Conservation (phyloP, 805 yeast genomes). For the Candida easanensis region DNA sequence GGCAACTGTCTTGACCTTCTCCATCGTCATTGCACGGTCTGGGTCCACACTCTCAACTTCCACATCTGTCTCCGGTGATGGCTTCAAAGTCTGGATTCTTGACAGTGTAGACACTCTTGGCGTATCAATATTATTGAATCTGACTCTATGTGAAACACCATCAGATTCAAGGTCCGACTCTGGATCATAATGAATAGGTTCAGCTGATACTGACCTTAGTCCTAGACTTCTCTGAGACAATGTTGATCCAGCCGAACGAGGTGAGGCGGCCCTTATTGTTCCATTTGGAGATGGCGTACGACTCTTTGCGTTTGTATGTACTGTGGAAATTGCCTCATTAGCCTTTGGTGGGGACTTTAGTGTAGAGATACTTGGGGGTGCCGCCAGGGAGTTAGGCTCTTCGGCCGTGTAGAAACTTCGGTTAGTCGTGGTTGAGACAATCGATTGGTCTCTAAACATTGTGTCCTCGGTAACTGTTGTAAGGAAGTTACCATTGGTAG, state of each 20-base stretch:
- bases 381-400: not conserved
- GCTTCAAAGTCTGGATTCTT: slow-evolving; percentile 7
- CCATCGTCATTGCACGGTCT: slow-evolving; percentile 18
- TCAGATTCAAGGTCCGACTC: not conserved
- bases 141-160: not conserved
- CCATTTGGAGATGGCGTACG: not conserved
- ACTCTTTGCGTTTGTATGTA: not conserved
- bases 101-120: not conserved
- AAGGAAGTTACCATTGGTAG: not conserved
- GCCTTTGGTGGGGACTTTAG: not conserved
- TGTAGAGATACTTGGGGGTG: not conserved
- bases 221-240: not conserved
- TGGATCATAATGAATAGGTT: not conserved
- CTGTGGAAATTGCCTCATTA: not conserved
- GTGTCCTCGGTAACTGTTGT: not conserved
- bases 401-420: slow-evolving; percentile 10
- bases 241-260: not conserved
- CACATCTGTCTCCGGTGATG: slow-evolving; percentile 7
- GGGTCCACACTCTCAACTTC: slow-evolving; percentile 14
- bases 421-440: slow-evolving; percentile 1
- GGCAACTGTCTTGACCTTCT: slow-evolving; percentile 25
- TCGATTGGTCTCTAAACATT: not conserved
- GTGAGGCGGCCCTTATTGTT: not conserved
- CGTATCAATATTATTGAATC: not conserved
- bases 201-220: no score